Conservation (phyloP, 257 asterid species). For the Jaltomata sinuosa region DNA sequence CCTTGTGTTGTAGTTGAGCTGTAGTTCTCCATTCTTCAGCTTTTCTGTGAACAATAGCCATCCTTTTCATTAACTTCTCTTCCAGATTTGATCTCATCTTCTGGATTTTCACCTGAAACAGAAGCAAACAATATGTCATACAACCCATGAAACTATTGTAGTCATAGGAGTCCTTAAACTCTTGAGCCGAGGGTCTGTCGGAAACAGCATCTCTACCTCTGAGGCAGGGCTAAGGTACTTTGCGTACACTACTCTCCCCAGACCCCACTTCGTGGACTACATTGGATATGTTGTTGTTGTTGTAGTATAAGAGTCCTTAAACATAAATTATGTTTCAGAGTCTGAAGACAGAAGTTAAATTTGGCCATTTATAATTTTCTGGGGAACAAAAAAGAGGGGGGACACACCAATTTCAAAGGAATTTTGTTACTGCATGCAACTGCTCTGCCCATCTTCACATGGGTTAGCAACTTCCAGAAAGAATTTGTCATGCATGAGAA, state of each 20-base stretch:
- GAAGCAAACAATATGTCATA: neutral
- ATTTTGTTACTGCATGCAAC: constrained; percentile 5
- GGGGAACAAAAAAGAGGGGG: neutral
- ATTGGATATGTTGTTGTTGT: neutral
- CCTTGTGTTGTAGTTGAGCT: constrained; percentile 71
- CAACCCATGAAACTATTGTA: neutral
- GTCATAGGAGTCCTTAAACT: neutral
- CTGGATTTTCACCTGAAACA: constrained; percentile 77
- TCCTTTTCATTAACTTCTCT: constrained; percentile 85
- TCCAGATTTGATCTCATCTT: constrained; percentile 86
- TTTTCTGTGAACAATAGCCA: constrained; percentile 80
- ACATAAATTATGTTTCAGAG: neutral
- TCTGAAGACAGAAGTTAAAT: neutral
- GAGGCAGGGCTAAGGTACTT: neutral
- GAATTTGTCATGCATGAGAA: constrained; percentile 8
- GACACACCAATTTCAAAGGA: constrained; percentile 3
- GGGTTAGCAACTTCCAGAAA: constrained; percentile 28
- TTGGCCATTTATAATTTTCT: neutral
- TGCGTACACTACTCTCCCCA: neutral
- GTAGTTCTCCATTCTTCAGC: constrained; percentile 86
- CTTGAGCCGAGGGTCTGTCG: neutral
- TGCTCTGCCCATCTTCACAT: constrained; percentile 24
- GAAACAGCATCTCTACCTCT: neutral
- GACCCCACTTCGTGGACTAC: neutral
- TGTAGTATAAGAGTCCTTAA: neutral